These are phyloP conservation scores for Lipomyces spencermartinsiae DNA, from an alignment of 805 yeast species.

Conservation along the genomic window DNA sequence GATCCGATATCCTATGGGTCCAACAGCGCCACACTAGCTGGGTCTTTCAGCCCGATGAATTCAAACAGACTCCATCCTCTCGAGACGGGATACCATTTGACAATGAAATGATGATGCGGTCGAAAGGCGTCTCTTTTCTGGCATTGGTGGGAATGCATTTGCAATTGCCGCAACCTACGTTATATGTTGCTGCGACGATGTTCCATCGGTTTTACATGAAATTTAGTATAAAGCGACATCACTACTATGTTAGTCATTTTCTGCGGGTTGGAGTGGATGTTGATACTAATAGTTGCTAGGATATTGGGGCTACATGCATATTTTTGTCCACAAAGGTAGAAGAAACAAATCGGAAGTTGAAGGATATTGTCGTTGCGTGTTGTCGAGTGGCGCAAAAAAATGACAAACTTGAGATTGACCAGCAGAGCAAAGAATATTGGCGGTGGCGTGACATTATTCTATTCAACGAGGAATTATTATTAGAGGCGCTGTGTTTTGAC, in stretches of 20 bases:
- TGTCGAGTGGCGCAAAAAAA: constrained; percentile 56
- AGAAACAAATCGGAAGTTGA: constrained; percentile 56
- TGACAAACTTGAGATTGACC: constrained; percentile 50
- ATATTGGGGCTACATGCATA: constrained; percentile 57
- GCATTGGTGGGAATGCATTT: constrained; percentile 53
- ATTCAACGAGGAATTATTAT: constrained; percentile 54
- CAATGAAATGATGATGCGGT: constrained; percentile 53
- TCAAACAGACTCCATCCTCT: constrained; percentile 47
- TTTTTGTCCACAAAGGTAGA: constrained; percentile 62
- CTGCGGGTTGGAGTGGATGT: not conserved
- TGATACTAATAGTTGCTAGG: constrained; percentile 37
- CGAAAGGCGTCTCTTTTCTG: constrained; percentile 57
- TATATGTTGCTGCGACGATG: constrained; percentile 55
- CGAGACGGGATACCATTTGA: constrained; percentile 47
- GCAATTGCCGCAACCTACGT: constrained; percentile 55
- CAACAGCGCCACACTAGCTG: constrained; percentile 32
- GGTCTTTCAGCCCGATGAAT: constrained; percentile 33
- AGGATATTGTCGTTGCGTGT: constrained; percentile 58
- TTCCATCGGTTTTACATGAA: constrained; percentile 62
- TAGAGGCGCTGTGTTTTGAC: constrained; percentile 58
- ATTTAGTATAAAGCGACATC: constrained; percentile 51
- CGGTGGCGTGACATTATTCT: constrained; percentile 58
- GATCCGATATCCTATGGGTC: constrained; percentile 5
- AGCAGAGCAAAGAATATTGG: constrained; percentile 57
- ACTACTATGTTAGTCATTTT: constrained; percentile 47